Conservation (phyloP, 169 alveolate species). For the Cyclospora cayetanensis region DNA sequence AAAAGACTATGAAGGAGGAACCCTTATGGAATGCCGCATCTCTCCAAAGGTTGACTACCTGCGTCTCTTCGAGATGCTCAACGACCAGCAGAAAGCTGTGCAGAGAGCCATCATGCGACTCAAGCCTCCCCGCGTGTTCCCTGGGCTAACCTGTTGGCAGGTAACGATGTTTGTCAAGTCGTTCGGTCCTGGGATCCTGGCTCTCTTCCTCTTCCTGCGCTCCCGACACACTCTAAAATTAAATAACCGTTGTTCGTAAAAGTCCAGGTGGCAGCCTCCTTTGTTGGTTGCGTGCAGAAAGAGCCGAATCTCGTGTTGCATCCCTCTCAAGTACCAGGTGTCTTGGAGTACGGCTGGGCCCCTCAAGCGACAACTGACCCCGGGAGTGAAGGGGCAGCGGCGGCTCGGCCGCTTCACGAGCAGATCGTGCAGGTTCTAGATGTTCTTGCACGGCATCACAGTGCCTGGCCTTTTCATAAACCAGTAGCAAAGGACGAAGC, state of each 20-base stretch:
- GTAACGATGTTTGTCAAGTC: neutral
- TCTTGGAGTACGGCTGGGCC: too few relatives aligned
- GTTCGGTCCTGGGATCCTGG: neutral
- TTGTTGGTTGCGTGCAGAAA: too few relatives aligned
- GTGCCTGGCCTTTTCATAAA: conserved; percentile 94
- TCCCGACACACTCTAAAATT: too few relatives aligned
- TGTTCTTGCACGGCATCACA: conserved; percentile 85
- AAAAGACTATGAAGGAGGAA: conserved; percentile 98
- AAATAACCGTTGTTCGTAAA: too few relatives aligned
- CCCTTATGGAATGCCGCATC: conserved; percentile 97
- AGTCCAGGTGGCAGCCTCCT: too few relatives aligned
- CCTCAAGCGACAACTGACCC: too few relatives aligned
- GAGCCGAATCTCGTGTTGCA: too few relatives aligned
- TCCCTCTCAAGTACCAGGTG: too few relatives aligned
- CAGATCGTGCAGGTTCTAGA: conserved; percentile 85
- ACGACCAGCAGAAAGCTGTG: conserved; percentile 91
- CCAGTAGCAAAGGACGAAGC: conserved; percentile 96
- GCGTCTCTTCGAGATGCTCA: conserved; percentile 91
- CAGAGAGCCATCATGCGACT: conserved; percentile 86
- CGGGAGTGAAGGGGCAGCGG: too few relatives aligned
- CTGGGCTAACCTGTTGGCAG: conserved; percentile 87
- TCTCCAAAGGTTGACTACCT: conserved; percentile 93
- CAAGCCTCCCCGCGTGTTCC: conserved; percentile 86
- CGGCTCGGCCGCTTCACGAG: conserved; percentile 81
- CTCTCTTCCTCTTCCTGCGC: neutral